Evolutionary conservation across 1,139 yeast species (phyloP).

Genomic region (Entelexis paramagnoliae): DNA sequence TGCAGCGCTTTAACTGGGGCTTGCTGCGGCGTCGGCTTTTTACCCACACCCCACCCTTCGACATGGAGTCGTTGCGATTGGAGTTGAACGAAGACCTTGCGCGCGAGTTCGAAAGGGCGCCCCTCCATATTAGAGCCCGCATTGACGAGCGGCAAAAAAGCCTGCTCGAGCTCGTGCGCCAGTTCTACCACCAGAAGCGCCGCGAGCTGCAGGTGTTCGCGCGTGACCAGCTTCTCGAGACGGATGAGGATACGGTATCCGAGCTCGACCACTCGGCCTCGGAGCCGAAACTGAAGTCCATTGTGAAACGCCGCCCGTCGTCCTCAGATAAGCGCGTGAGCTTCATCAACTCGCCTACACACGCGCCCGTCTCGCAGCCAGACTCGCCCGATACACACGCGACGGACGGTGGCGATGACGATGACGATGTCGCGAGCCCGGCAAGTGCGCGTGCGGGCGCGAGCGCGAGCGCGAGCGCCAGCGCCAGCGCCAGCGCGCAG

Average conservation of each 20-base stretch:
- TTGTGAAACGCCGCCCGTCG: conserved; percentile 23
- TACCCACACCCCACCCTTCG: neutral
- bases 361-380: conserved; percentile 6
- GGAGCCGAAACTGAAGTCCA: conserved; percentile 20
- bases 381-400: neutral
- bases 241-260: neutral
- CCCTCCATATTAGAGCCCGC: conserved; percentile 14
- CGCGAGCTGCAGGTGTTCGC: conserved; percentile 20
- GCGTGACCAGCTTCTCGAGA: conserved; percentile 11
- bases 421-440: neutral
- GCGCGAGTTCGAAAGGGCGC: conserved; percentile 9
- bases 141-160: conserved; percentile 16
- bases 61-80: conserved; percentile 15
- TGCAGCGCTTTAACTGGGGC: neutral
- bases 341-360: conserved; percentile 20
- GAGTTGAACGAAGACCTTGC: conserved; percentile 12
- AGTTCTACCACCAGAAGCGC: conserved; percentile 13
- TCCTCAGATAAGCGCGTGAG: conserved; percentile 22
- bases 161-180: conserved; percentile 18
- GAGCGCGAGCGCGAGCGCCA: too few relatives aligned
- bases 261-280: neutral
- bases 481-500: too few relatives aligned
- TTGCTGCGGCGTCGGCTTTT: neutral
- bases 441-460: neutral
- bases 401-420: neutral